These are phyloP conservation scores for Chlorella vulgaris DNA, from an alignment of 139 green algal species.

Conservation along the genomic window DNA sequence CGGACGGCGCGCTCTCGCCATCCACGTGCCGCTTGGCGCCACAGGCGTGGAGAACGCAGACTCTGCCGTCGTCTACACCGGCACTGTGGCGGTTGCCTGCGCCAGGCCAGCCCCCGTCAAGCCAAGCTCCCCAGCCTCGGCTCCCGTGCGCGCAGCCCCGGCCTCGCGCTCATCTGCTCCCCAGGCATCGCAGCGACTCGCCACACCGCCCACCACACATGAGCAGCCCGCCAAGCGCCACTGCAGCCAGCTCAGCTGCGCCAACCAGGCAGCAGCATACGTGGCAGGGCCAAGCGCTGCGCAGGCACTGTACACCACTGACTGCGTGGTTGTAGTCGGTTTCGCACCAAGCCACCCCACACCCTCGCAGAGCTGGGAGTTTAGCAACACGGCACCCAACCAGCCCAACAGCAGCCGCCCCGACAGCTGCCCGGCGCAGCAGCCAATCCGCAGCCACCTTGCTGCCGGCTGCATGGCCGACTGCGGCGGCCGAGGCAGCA, in stretches of 20 bases:
- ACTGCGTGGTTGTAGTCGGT: no score
- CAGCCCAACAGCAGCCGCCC: no score
- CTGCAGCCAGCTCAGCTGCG: neutral
- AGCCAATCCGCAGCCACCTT: neutral
- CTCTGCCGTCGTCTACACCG: neutral
- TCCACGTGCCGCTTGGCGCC: neutral
- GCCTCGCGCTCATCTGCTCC: neutral
- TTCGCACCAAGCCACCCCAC: no score
- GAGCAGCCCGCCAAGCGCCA: constrained; percentile 12
- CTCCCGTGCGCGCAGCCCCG: neutral
- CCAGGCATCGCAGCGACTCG: neutral
- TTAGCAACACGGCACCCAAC: no score
- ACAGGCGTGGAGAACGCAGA: neutral
- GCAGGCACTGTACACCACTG: no score
- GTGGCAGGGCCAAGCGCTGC: neutral
- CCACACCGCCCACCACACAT: neutral
- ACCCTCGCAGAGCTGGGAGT: no score
- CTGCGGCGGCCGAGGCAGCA: neutral
- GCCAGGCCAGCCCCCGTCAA: neutral
- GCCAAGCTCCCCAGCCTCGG: neutral
- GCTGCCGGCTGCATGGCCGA: neutral
- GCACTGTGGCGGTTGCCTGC: neutral
- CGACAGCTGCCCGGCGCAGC: neutral
- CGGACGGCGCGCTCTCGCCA: neutral
- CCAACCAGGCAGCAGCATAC: neutral